These are phyloP conservation scores for Pythium scleroteichum DNA, from an alignment of 352 stramenopile species.

Conservation along the genomic window DNA sequence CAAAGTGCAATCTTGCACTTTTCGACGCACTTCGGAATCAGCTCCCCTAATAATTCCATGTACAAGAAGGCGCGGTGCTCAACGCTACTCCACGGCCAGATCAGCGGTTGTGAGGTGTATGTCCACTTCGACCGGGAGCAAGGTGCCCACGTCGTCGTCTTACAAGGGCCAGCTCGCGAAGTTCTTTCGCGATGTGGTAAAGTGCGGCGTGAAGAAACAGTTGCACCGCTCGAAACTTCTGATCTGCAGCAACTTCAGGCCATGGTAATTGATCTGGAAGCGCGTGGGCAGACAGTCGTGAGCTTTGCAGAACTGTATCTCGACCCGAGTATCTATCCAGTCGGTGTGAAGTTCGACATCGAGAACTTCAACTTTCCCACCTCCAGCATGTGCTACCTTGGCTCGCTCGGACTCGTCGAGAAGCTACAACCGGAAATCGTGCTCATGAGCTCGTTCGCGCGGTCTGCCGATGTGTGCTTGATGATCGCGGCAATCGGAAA, in stretches of 20 bases:
- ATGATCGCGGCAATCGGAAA: constrained; percentile 31
- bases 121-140: constrained; percentile 61
- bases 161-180: constrained; percentile 48
- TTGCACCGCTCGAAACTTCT: constrained; percentile 37
- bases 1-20: constrained; percentile 53
- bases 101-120: constrained; percentile 55
- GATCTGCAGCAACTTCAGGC: constrained; percentile 46
- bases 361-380: constrained; percentile 55
- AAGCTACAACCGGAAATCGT: constrained; percentile 57
- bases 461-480: constrained; percentile 39
- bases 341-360: constrained; percentile 56
- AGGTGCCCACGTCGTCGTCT: constrained; percentile 45
- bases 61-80: constrained; percentile 41
- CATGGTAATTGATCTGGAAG: constrained; percentile 50
- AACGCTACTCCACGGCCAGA: constrained; percentile 41
- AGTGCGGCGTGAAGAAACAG: constrained; percentile 31
- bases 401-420: constrained; percentile 48
- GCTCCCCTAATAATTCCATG: constrained; percentile 32
- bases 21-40: constrained; percentile 37
- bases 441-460: constrained; percentile 45
- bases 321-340: constrained; percentile 41
- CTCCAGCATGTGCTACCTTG: constrained; percentile 56
- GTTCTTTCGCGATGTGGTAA: constrained; percentile 51
- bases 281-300: constrained; percentile 44
- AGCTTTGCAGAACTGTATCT: constrained; percentile 57